Evolutionary conservation across 164 flowering plant genomes (phyloP).

Genomic region (Aristolochia fimbriata): DNA sequence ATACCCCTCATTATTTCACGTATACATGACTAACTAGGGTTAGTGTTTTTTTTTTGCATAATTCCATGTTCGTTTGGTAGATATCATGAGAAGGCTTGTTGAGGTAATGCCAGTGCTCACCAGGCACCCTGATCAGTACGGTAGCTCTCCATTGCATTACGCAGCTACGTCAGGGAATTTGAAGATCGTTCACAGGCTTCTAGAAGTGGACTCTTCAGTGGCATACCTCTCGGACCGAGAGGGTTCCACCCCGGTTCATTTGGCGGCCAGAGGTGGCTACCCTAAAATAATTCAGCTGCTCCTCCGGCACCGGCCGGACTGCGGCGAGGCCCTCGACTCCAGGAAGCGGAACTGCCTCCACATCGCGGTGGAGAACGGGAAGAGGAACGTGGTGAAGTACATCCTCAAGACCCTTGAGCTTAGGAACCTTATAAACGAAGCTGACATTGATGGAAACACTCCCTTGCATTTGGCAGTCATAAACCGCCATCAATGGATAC

Average conservation of each 20-base stretch:
- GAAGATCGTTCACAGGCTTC: not conserved
- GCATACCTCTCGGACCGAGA: not conserved
- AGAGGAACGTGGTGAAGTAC: not conserved
- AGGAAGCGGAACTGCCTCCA: slow-evolving; percentile 3
- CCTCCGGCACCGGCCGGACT: not conserved
- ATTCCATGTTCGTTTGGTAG: no score
- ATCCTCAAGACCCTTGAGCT: not conserved
- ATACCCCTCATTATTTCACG: no score
- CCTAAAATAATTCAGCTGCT: not conserved
- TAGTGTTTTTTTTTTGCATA: no score
- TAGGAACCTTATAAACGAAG: not conserved
- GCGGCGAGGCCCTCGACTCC: not conserved
- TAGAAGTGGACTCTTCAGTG: not conserved
- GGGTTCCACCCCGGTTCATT: not conserved
- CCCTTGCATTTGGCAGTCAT: slow-evolving; percentile 4
- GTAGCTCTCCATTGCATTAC: slow-evolving; percentile 1
- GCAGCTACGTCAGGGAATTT: not conserved
- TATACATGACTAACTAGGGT: no score
- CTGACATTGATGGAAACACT: not conserved
- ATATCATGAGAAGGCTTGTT: not conserved
- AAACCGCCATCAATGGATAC: not conserved
- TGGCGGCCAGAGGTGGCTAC: not conserved
- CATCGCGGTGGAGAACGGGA: not conserved
- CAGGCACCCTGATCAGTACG: not conserved
- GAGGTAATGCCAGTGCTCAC: not conserved